phyloP scores from a whole-genome alignment of 2,329 filamentous ascomycete species.

The Fusarium longipes region DNA sequence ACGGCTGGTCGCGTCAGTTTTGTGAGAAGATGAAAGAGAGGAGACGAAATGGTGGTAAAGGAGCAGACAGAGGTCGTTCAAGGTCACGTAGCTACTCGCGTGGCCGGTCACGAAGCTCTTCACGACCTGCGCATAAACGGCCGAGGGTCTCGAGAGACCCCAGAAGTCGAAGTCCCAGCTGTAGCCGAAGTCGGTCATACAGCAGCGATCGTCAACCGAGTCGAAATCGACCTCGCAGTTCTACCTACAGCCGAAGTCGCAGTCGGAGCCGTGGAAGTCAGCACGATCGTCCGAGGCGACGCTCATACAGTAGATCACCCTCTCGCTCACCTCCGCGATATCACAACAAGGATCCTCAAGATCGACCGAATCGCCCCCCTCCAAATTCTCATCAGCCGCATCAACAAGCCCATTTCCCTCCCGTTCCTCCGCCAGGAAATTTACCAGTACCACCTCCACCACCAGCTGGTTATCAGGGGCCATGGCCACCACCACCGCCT shows the following conservation, averaged over 20 bases:
- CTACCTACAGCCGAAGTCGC: slow-evolving; percentile 49
- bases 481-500: slow-evolving; percentile 56
- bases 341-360: slow-evolving; percentile 28
- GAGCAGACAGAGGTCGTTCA: slow-evolving; percentile 50
- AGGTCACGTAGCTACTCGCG: slow-evolving; percentile 47
- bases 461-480: slow-evolving; percentile 54
- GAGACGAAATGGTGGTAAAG: slow-evolving; percentile 48
- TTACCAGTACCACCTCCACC: slow-evolving; percentile 25
- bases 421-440: slow-evolving; percentile 32
- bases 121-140: slow-evolving; percentile 49
- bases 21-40: slow-evolving; percentile 82
- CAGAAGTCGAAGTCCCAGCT: slow-evolving; percentile 35
- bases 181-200: slow-evolving; percentile 48
- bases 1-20: slow-evolving; percentile 86
- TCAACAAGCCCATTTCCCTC: slow-evolving; percentile 37
- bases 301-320: slow-evolving; percentile 45
- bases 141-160: slow-evolving; percentile 45
- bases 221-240: slow-evolving; percentile 39
- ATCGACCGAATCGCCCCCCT: slow-evolving; percentile 34
- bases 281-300: slow-evolving; percentile 35
- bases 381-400: slow-evolving; percentile 44
- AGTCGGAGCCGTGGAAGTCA: slow-evolving; percentile 42
- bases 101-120: slow-evolving; percentile 48
- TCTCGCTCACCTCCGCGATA: slow-evolving; percentile 39
- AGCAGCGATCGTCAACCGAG: slow-evolving; percentile 40